Evolutionary conservation across 768 basidiomycete genomes (phyloP).

Genomic region (Podaxis carcinomalis): DNA sequence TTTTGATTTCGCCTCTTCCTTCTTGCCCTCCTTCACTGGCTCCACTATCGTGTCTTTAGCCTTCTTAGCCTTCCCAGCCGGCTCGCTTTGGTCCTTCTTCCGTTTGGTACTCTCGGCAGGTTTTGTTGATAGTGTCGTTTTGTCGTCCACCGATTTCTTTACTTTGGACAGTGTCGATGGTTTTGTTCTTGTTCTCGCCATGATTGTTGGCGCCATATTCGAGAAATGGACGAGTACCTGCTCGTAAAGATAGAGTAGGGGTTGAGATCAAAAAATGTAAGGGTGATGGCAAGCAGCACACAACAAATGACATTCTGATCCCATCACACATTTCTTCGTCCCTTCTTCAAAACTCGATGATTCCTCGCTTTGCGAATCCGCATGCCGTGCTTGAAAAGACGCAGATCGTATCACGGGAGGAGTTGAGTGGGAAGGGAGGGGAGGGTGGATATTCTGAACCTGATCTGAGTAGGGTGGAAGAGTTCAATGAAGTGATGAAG

Average conservation of each 20-base stretch:
- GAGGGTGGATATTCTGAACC: slow-evolving; percentile 7
- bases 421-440: slow-evolving; percentile 18
- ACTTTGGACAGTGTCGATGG: slow-evolving; percentile 6
- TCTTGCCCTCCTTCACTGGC: slow-evolving; percentile 11
- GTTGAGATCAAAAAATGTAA: background rate
- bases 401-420: slow-evolving; percentile 31
- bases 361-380: slow-evolving; percentile 43
- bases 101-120: slow-evolving; percentile 20
- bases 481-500: slow-evolving; percentile 6
- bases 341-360: slow-evolving; percentile 22
- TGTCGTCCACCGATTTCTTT: slow-evolving; percentile 18
- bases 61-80: slow-evolving; percentile 10
- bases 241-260: background rate
- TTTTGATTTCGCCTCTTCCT: slow-evolving; percentile 7
- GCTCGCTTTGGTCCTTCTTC: slow-evolving; percentile 21
- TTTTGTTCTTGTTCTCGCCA: slow-evolving; percentile 18
- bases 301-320: slow-evolving; percentile 5
- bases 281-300: slow-evolving; percentile 5
- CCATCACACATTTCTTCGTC: slow-evolving; percentile 8
- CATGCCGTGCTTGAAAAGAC: slow-evolving; percentile 32
- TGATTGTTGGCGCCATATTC: slow-evolving; percentile 14
- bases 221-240: background rate
- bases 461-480: slow-evolving; percentile 14
- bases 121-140: slow-evolving; percentile 3
- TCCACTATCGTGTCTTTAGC: slow-evolving; percentile 13